Evolutionary conservation across 2,329 filamentous ascomycete genomes (phyloP), one percentile per base, ranked within the genome.

Genomic region (Paecilomyces sp.): DNA sequence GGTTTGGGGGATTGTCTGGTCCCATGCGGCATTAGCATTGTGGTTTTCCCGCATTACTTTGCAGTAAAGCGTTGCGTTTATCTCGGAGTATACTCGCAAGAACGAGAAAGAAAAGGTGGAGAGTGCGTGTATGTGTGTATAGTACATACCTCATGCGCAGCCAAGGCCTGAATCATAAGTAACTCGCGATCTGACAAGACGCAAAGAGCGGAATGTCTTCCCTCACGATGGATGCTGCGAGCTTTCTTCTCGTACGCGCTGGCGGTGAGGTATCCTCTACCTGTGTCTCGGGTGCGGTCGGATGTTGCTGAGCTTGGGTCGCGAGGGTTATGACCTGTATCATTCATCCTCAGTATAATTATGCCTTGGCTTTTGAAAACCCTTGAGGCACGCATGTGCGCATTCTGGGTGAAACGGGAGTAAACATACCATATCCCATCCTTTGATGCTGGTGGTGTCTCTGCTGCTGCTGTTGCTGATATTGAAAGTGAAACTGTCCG

Each of bases 181-280:
- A 79, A 57, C 58, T 78, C 75, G n/a, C 67, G 64, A 58, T 77
- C 72, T 53, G 67, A 67, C 5, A 77, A 61, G 8, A 77, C 69
- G n/a, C 68, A 70, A 13, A 77, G 67, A 1, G 74, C 71, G 3
- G 72, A 72, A 50, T 76, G 71, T 33, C 73, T 68, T 50, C 72
- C 71, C 55, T 76, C 74, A 34, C 72, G 69, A 22, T 66, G 62
- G 11, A 25, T 53, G 8, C 51, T 53, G 3, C 24, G 51, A 5
- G 28, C 28, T 30, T 30, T 53, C n/a, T 53, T 53, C 51, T 53
- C 51, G 24, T 53, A 30, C 22, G 51, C 51, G 7, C 13, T 25
- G 2, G 51, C 6, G 3, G 51, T 53, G 22, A 30, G 24, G 51
- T 53, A 30, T 25, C 51, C 41, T 47, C 41, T 47, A 8, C n/a